Percentiles rank a stretch among this genome's conserved stretches.
Evolutionary conservation across 495 filamentous ascomycete species (phyloP).

Genomic region (Parachaetomium inaequale): DNA sequence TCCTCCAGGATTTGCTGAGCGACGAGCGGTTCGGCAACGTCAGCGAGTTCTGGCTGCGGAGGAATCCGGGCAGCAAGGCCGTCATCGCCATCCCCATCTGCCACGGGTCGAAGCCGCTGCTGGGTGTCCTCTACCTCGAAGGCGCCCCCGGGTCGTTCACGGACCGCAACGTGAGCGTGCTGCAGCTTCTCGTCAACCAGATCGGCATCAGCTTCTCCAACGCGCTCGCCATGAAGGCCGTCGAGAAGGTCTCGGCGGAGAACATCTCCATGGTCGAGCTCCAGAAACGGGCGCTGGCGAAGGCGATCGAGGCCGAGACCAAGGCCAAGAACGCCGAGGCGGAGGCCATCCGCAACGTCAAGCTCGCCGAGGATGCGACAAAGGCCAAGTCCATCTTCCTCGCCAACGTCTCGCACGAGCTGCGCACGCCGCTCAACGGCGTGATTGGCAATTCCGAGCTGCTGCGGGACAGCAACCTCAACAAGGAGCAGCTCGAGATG

Average conservation of each 20-base stretch:
- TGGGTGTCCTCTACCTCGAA: conserved; percentile 83
- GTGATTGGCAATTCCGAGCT: conserved; percentile 89
- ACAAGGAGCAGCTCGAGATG: conserved; percentile 80
- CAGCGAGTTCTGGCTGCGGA: conserved; percentile 61
- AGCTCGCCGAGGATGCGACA: conserved; percentile 85
- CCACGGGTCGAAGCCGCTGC: conserved; percentile 67
- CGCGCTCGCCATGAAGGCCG: conserved; percentile 74
- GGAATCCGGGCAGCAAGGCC: conserved; percentile 67
- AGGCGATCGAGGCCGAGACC: conserved; percentile 74
- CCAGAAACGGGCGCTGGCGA: conserved; percentile 75
- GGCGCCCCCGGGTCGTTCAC: conserved; percentile 82
- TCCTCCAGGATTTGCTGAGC: conserved; percentile 74
- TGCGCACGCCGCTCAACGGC: conserved; percentile 82
- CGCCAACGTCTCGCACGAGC: conserved; percentile 85
- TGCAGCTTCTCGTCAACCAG: conserved; percentile 84
- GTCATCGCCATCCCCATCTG: conserved; percentile 84
- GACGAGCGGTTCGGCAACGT: conserved; percentile 88
- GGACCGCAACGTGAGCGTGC: conserved; percentile 78
- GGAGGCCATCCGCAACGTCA: conserved; percentile 80
- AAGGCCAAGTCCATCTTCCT: conserved; percentile 90
- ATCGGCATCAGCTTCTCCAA: conserved; percentile 87
- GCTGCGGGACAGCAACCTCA: conserved; percentile 70
- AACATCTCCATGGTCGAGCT: conserved; percentile 85
- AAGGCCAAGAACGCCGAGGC: conserved; percentile 81
- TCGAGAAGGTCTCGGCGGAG: conserved; percentile 73